Evolutionary conservation across 1,284 basidiomycete genomes (phyloP).

Genomic region (Puccinia triticina): DNA sequence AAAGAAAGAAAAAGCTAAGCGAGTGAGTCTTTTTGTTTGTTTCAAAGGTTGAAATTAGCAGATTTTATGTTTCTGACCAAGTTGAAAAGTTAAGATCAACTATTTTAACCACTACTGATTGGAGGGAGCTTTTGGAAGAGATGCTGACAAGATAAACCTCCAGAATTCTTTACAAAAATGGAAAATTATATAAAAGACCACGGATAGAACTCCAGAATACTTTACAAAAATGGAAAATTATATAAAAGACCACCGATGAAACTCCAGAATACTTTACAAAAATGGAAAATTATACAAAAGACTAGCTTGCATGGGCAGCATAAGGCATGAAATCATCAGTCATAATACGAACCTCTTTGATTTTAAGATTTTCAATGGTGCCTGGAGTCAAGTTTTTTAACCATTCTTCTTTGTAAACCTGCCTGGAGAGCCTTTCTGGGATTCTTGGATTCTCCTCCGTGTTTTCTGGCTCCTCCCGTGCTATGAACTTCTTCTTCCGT

Average conservation of each 20-base stretch:
- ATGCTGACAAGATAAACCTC: neutral
- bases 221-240: neutral
- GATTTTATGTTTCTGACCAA: neutral
- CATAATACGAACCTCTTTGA: slow-evolving; percentile 1
- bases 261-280: no score
- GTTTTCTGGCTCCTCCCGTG: neutral
- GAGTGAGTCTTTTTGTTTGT: slow-evolving; percentile 1
- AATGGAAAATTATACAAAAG: no score
- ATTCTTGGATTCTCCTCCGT: neutral
- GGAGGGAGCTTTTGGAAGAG: slow-evolving; percentile 1
- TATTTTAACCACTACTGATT: slow-evolving; percentile 15
- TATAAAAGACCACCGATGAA: no score
- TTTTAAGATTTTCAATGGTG: slow-evolving; percentile 1
- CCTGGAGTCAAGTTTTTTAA: neutral
- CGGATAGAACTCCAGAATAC: no score
- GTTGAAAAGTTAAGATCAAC: neutral
- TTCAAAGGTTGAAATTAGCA: neutral
- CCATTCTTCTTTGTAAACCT: slow-evolving; percentile 23
- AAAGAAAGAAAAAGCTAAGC: slow-evolving; percentile 1
- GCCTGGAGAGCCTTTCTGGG: slow-evolving; percentile 20
- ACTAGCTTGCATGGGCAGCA: no score
- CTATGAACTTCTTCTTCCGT: neutral
- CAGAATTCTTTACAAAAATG: no score
- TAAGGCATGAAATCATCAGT: neutral
- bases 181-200: neutral